These are phyloP conservation scores for Ceratocystis papillata DNA, from an alignment of 2,329 filamentous ascomycete genomes.

Conservation along the genomic window DNA sequence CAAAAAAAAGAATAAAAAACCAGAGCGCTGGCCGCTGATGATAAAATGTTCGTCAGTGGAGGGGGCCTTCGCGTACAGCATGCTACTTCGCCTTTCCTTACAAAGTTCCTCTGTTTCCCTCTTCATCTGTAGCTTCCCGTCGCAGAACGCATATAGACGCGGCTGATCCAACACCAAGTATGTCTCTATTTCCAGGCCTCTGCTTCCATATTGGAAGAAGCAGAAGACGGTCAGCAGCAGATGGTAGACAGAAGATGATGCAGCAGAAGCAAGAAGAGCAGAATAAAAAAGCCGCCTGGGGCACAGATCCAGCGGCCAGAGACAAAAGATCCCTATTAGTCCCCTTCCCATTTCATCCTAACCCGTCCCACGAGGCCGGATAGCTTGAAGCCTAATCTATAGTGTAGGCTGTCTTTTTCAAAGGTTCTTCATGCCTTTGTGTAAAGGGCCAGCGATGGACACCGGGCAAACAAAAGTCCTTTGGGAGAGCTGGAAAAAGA, in stretches of 20 bases:
- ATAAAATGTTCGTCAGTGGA: neutral
- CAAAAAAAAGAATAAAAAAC: neutral
- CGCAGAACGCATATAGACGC: no score
- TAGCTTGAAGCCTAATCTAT: neutral
- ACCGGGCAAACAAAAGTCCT: constrained; percentile 7
- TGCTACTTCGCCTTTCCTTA: no score
- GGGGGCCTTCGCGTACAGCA: no score
- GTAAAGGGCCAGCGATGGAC: neutral
- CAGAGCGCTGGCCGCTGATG: neutral
- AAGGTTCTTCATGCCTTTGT: neutral
- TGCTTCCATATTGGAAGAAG: neutral
- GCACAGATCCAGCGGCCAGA: neutral
- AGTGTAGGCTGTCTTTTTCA: neutral
- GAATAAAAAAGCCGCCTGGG: neutral
- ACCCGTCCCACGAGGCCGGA: neutral
- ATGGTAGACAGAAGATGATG: no score
- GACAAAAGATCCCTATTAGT: neutral
- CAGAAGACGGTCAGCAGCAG: neutral
- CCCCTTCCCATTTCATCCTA: neutral
- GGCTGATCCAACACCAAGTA: no score
- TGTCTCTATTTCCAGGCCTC: neutral
- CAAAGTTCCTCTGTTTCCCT: no score
- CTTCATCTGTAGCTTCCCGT: no score
- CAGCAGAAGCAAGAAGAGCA: neutral
- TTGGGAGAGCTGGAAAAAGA: neutral